A percentile compares a stretch with the other conserved stretches of the same genome.
Conservation (phyloP, 2,329 filamentous ascomycete genomes). For the Hymenoscyphus albidus region DNA sequence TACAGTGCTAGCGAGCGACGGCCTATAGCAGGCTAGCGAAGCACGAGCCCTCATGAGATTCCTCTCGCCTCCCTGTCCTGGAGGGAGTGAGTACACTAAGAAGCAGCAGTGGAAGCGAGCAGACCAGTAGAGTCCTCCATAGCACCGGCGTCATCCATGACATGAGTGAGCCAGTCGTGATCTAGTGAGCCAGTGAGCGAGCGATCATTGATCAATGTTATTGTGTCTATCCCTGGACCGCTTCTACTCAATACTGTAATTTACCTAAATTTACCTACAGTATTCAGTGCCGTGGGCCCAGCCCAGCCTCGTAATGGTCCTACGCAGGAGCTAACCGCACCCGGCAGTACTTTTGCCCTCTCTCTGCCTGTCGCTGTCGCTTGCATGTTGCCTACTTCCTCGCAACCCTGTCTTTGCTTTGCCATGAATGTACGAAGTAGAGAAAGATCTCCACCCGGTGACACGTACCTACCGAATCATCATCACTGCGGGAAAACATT, state of each 20-base stretch:
- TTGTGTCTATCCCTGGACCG: neutral
- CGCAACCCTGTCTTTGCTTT: no score
- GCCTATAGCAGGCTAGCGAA: neutral
- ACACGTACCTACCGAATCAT: neutral
- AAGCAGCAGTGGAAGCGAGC: no score
- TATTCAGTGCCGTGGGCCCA: neutral
- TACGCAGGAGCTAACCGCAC: neutral
- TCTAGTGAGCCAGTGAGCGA: no score
- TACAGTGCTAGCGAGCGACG: no score
- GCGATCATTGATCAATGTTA: neutral
- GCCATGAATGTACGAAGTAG: neutral
- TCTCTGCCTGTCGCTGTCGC: neutral
- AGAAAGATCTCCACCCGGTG: neutral
- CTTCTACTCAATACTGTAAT: neutral
- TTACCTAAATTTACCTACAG: neutral
- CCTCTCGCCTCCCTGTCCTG: neutral
- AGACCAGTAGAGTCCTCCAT: neutral
- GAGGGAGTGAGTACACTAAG: neutral
- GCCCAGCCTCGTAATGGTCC: neutral
- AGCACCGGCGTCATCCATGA: neutral
- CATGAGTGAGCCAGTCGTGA: neutral
- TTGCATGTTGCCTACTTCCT: neutral
- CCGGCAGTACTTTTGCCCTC: neutral
- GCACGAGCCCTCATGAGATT: neutral
- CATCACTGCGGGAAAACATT: conserved; percentile 2